Evolutionary conservation across 1,284 basidiomycete species (phyloP).

Genomic region (Afroboletus lepidellus): DNA sequence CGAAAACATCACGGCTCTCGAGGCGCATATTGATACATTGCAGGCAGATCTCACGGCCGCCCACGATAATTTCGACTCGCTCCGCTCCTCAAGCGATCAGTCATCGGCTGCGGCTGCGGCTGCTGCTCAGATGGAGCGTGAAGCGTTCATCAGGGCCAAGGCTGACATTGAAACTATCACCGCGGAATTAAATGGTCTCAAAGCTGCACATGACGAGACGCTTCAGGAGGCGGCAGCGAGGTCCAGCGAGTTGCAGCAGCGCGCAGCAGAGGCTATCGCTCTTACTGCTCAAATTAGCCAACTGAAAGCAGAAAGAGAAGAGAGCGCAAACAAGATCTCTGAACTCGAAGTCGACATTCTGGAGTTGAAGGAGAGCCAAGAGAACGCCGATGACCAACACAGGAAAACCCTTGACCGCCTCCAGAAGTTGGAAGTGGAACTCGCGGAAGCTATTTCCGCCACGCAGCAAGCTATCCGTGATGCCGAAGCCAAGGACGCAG

Average conservation of each 20-base stretch:
- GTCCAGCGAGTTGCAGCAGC: slow-evolving; percentile 44
- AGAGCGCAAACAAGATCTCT: slow-evolving; percentile 70
- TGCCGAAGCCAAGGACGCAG: slow-evolving; percentile 49
- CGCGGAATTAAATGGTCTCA: slow-evolving; percentile 52
- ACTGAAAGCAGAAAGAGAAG: slow-evolving; percentile 69
- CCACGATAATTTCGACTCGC: slow-evolving; percentile 50
- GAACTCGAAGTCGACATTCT: slow-evolving; percentile 78
- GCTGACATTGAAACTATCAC: slow-evolving; percentile 57
- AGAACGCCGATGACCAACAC: slow-evolving; percentile 60
- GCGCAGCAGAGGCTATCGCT: slow-evolving; percentile 43
- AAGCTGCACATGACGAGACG: slow-evolving; percentile 48
- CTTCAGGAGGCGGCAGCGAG: slow-evolving; percentile 47
- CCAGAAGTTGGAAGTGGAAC: slow-evolving; percentile 51
- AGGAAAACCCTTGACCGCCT: slow-evolving; percentile 47
- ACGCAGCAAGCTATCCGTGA: slow-evolving; percentile 52
- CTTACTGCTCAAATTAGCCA: slow-evolving; percentile 54
- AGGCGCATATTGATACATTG: slow-evolving; percentile 49
- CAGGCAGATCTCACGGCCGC: slow-evolving; percentile 51
- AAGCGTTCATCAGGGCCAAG: slow-evolving; percentile 63
- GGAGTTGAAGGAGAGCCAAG: slow-evolving; percentile 71
- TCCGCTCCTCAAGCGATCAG: slow-evolving; percentile 48
- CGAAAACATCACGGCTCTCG: slow-evolving; percentile 48
- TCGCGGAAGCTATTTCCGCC: slow-evolving; percentile 47
- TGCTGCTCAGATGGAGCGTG: slow-evolving; percentile 58
- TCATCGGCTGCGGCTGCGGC: slow-evolving; percentile 43